A percentile compares a stretch with the other conserved stretches of the same genome.
Conservation (phyloP, 2,329 filamentous ascomycete genomes). For the Scedosporium dehoogii region DNA sequence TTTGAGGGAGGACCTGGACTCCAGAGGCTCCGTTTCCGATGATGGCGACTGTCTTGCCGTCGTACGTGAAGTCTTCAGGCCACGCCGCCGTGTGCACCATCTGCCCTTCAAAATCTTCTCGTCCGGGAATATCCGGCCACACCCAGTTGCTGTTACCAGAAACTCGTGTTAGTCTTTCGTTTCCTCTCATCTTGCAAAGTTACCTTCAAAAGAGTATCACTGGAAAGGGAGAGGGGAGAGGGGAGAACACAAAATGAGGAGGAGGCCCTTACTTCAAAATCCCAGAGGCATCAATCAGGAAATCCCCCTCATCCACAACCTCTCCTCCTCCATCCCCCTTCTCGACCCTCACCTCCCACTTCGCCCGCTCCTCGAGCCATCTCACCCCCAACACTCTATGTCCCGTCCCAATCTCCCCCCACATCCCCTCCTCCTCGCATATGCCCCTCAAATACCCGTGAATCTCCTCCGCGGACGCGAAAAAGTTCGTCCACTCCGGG, state of each 20-base stretch:
- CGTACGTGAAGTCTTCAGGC: conserved; percentile 37
- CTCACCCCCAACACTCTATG: conserved; percentile 30
- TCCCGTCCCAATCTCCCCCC: conserved; percentile 29
- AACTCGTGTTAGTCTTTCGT: neutral
- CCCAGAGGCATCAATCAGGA: conserved; percentile 39
- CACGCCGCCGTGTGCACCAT: conserved; percentile 45
- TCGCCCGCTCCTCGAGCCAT: conserved; percentile 32
- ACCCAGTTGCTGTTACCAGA: conserved; percentile 25
- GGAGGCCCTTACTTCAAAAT: conserved; percentile 37
- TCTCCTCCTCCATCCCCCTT: conserved; percentile 25
- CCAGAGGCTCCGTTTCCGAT: conserved; percentile 47
- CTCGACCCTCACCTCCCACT: conserved; percentile 31
- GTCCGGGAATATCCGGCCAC: conserved; percentile 38
- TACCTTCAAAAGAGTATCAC: neutral
- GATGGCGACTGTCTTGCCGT: conserved; percentile 42
- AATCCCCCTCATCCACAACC: conserved; percentile 36
- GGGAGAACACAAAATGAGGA: too few relatives aligned
- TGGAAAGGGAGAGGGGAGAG: neutral
- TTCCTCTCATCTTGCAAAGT: neutral
- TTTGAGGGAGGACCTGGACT: conserved; percentile 40
- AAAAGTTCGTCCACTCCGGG: conserved; percentile 48
- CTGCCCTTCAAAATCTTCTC: conserved; percentile 35
- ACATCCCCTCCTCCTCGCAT: conserved; percentile 37
- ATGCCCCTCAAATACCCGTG: conserved; percentile 38
- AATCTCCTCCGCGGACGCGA: conserved; percentile 44